Conservation (phyloP, 2,329 filamentous ascomycete genomes). For the Ceratocystis smalleyi region DNA sequence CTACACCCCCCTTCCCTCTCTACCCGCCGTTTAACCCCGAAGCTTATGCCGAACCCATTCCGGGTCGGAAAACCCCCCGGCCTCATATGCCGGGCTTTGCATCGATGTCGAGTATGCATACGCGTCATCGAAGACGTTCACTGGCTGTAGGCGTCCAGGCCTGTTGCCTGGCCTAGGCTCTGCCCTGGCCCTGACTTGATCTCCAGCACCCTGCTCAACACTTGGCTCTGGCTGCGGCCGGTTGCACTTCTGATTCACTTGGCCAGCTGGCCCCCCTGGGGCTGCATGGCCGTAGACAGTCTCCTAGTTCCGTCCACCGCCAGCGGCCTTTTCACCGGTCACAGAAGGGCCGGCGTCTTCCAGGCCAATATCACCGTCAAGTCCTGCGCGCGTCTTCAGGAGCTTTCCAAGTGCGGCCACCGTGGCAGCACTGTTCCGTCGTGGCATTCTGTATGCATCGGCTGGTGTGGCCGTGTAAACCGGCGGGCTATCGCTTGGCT, state of each 20-base stretch:
- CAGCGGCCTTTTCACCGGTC: conserved; percentile 12
- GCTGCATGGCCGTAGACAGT: conserved; percentile 1
- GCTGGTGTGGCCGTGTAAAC: conserved; percentile 8
- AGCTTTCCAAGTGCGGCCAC: background rate
- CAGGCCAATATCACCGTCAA: background rate
- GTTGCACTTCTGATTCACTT: background rate
- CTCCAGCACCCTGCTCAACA: too few relatives aligned
- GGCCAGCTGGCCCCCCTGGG: background rate
- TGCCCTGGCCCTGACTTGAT: background rate
- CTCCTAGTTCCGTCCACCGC: conserved; percentile 6
- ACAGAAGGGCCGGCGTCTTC: background rate
- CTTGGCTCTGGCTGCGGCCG: too few relatives aligned
- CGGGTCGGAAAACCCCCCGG: conserved; percentile 10
- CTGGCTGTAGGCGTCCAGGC: background rate
- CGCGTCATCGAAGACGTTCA: conserved; percentile 11
- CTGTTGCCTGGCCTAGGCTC: background rate
- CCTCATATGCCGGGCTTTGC: conserved; percentile 14
- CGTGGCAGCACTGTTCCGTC: background rate
- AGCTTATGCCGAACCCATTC: conserved; percentile 3
- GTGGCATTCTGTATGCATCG: background rate
- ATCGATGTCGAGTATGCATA: conserved; percentile 14
- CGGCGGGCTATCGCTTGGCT: conserved; percentile 3
- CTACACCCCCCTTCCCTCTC: background rate
- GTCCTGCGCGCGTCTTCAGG: background rate
- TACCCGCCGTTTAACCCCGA: background rate